Evolutionary conservation across 2,329 filamentous ascomycete genomes (phyloP).

Genomic region (Apiospora saccharicola): DNA sequence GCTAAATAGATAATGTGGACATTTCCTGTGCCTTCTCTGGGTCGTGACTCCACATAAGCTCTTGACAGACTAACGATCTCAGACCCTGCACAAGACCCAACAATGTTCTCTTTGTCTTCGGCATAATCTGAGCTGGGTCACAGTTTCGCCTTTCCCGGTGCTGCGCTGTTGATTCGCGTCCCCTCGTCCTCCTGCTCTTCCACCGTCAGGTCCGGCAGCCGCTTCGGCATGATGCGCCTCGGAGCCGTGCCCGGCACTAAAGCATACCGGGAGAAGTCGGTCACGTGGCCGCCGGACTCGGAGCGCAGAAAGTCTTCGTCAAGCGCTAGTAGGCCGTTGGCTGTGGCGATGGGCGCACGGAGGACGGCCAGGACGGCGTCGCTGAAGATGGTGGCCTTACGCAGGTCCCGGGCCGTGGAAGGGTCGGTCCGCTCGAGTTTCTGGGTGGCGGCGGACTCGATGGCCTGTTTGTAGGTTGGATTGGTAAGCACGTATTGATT

Average conservation of each 20-base stretch:
- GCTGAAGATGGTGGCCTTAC: constrained; percentile 77
- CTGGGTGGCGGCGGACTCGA: constrained; percentile 78
- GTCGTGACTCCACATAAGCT: neutral
- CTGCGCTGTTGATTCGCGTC: constrained; percentile 70
- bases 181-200: constrained; percentile 84
- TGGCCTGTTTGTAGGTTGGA: constrained; percentile 50
- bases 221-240: constrained; percentile 78
- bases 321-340: constrained; percentile 76
- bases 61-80: too few species aligned
- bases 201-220: constrained; percentile 74
- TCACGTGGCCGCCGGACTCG: constrained; percentile 59
- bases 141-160: constrained; percentile 46
- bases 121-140: constrained; percentile 31
- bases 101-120: neutral
- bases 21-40: neutral
- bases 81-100: neutral
- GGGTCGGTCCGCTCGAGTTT: constrained; percentile 54
- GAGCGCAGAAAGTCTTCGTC: constrained; percentile 83
- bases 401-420: constrained; percentile 62
- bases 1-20: neutral
- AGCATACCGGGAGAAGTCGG: constrained; percentile 76
- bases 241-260: constrained; percentile 57
- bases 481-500: neutral
- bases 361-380: constrained; percentile 81
- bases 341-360: constrained; percentile 58